Percentiles rank a stretch among this genome's conserved stretches.
Evolutionary conservation across 2,329 filamentous ascomycete species (phyloP).

Genomic region (Hypoxylon sp.): DNA sequence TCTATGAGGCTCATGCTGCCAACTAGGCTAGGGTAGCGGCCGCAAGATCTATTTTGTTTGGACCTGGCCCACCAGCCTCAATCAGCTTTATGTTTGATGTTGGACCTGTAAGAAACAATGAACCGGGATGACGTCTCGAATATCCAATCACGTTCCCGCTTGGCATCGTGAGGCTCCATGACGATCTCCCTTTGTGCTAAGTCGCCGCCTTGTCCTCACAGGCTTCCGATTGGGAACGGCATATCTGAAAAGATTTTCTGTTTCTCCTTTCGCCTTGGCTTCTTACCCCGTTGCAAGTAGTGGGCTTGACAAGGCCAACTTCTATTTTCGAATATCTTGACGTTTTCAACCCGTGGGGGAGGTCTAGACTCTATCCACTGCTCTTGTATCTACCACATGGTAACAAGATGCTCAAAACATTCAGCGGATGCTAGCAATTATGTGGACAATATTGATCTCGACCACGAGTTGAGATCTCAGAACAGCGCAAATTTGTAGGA

Average conservation of each 20-base stretch:
- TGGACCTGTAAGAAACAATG: slow-evolving; percentile 38
- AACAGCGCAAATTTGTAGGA: slow-evolving; percentile 26
- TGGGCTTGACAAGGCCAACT: slow-evolving; percentile 21
- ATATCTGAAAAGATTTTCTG: slow-evolving; percentile 33
- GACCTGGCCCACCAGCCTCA: slow-evolving; percentile 44
- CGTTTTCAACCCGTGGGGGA: slow-evolving; percentile 27
- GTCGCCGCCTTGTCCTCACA: slow-evolving; percentile 30
- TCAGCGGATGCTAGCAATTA: slow-evolving; percentile 14
- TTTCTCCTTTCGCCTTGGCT: slow-evolving; percentile 31
- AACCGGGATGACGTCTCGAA: slow-evolving; percentile 22
- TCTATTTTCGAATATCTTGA: slow-evolving; percentile 39
- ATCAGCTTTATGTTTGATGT: slow-evolving; percentile 47
- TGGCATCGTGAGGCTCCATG: slow-evolving; percentile 42
- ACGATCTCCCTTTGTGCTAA: slow-evolving; percentile 41
- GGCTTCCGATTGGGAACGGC: slow-evolving; percentile 27
- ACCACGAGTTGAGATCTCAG: slow-evolving; percentile 3
- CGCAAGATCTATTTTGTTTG: slow-evolving; percentile 35
- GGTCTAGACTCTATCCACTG: background rate
- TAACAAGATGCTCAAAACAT: slow-evolving; percentile 10
- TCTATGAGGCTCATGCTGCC: slow-evolving; percentile 45
- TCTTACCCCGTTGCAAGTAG: slow-evolving; percentile 21
- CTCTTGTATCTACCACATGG: slow-evolving; percentile 21
- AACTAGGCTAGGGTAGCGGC: slow-evolving; percentile 16
- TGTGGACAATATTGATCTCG: slow-evolving; percentile 27
- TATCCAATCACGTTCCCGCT: slow-evolving; percentile 34